Conservation (phyloP, 2,329 filamentous ascomycete genomes). For the Penicillium sp. region DNA sequence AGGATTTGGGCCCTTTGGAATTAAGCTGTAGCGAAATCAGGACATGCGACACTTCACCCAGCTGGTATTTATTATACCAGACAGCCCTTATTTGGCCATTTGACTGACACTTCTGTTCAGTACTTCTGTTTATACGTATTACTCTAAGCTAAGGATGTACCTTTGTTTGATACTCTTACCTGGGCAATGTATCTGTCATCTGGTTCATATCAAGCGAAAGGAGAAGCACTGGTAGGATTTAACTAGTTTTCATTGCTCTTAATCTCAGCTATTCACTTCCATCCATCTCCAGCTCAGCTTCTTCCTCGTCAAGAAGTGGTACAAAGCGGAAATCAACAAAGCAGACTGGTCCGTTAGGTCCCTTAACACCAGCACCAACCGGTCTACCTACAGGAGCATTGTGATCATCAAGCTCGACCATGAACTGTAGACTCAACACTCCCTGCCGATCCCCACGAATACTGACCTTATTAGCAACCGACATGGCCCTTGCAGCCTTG, state of each 20-base stretch:
- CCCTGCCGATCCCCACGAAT: slow-evolving; percentile 84
- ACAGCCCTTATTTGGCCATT: too few species aligned
- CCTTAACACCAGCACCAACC: slow-evolving; percentile 24
- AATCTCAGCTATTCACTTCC: slow-evolving; percentile 7
- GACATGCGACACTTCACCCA: too few species aligned
- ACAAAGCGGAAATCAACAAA: slow-evolving; percentile 53
- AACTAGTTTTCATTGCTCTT: not conserved
- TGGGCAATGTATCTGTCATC: too few species aligned
- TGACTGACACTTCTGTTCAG: too few species aligned
- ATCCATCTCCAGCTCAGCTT: slow-evolving; percentile 27
- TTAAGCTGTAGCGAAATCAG: too few species aligned
- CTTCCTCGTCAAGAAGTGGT: slow-evolving; percentile 46
- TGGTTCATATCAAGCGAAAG: too few species aligned
- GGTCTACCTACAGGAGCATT: slow-evolving; percentile 36
- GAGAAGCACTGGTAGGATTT: too few species aligned
- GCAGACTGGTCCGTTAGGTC: slow-evolving; percentile 35
- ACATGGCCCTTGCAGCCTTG: slow-evolving; percentile 88
- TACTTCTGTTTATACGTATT: too few species aligned
- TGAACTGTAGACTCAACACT: slow-evolving; percentile 91
- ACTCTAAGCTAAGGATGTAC: too few species aligned
- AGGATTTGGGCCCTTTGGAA: too few species aligned
- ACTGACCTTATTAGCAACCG: slow-evolving; percentile 86
- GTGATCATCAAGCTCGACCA: slow-evolving; percentile 78
- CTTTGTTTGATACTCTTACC: too few species aligned
- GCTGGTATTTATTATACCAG: too few species aligned